Percentiles rank a stretch among this genome's conserved stretches.
Conservation (phyloP, 164 flowering plant genomes). For the Nymphaea thermarum region DNA sequence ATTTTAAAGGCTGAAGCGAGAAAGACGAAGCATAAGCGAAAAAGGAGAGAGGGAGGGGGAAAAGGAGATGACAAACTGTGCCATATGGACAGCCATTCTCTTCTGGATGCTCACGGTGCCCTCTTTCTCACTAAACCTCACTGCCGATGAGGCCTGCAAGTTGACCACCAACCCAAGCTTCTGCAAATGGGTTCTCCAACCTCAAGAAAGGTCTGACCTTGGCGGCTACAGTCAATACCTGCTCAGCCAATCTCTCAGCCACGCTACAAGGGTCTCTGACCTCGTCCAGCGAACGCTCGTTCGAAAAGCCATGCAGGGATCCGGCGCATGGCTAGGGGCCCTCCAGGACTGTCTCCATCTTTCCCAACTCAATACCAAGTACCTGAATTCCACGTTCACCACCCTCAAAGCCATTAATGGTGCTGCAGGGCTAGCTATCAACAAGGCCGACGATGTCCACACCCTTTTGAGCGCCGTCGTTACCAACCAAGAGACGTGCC, state of each 20-base stretch:
- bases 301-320: slow-evolving; percentile 12
- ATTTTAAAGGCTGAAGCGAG: too few species aligned
- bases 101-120: too few species aligned
- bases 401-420: slow-evolving; percentile 10
- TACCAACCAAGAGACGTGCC: slow-evolving; percentile 25
- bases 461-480: slow-evolving; percentile 4
- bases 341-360: slow-evolving; percentile 21
- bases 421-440: not conserved
- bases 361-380: slow-evolving; percentile 17
- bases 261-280: slow-evolving; percentile 16
- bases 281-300: slow-evolving; percentile 13
- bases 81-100: too few species aligned
- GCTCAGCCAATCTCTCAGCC: slow-evolving; percentile 13
- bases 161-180: not conserved
- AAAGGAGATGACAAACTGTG: too few species aligned
- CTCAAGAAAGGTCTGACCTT: too few species aligned
- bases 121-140: too few species aligned
- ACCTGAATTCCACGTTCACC: slow-evolving; percentile 6
- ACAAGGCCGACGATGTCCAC: slow-evolving; percentile 19
- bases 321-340: slow-evolving; percentile 11
- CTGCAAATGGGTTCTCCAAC: slow-evolving; percentile 26
- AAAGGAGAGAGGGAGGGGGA: too few species aligned
- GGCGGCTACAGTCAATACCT: not conserved
- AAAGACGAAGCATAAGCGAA: too few species aligned
- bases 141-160: too few species aligned